Evolutionary conservation across 176 grass and related monocot species (phyloP).

Genomic region (Zoysia japonica): DNA sequence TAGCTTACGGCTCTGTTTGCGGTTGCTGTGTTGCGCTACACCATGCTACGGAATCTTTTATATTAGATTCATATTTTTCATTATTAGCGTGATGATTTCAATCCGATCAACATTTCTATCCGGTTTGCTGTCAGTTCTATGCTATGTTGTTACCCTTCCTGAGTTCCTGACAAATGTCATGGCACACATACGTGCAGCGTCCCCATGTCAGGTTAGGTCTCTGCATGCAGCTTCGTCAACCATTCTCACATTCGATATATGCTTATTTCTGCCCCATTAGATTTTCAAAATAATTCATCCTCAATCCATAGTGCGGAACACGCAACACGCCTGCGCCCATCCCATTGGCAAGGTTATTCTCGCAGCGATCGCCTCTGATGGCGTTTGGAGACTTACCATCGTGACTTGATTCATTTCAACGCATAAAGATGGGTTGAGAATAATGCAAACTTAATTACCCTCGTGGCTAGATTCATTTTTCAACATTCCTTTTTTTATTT

Average conservation of each 20-base stretch:
- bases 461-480: neutral
- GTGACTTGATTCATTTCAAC: too few species aligned
- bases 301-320: neutral
- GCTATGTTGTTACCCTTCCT: too few species aligned
- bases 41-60: too few species aligned
- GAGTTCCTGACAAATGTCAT: neutral
- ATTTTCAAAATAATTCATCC: neutral
- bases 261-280: neutral
- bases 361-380: neutral
- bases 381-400: too few species aligned
- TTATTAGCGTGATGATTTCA: neutral
- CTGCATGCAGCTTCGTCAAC: neutral
- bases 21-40: too few species aligned
- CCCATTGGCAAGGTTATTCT: neutral
- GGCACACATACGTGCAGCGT: neutral
- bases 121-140: neutral
- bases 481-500: neutral
- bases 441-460: neutral
- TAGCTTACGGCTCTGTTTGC: too few species aligned
- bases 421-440: too few species aligned
- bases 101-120: neutral
- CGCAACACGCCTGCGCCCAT: conserved; percentile 1
- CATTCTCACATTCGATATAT: neutral
- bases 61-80: neutral
- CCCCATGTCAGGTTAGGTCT: neutral